Evolutionary conservation across 2,329 filamentous ascomycete genomes (phyloP), one percentile per base, ranked within the genome.

Genomic region (Ramularia collo-cygni): DNA sequence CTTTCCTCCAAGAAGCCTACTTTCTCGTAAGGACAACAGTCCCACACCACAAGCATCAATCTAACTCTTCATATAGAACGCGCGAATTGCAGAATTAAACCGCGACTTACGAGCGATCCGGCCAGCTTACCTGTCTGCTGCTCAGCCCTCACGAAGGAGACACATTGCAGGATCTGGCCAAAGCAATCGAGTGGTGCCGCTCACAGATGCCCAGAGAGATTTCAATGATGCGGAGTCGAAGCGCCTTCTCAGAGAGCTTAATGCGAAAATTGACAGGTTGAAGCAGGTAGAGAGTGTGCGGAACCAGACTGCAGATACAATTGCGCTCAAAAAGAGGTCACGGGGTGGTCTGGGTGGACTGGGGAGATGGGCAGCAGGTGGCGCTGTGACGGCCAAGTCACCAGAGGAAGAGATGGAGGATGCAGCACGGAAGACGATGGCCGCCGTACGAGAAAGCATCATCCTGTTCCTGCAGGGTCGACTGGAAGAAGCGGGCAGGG

Each of bases 1-100:
- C 84, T 55, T 98, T 96, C 60, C 70, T 96, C 24, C 88, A 90
- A 59, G 90, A 96, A 66, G 92, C 92, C 38, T 92, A 94, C 66
- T 79, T 83, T 60, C 95, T 96, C 63, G 89, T 93, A 69, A 8
- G 55, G 16, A 28, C 10, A 24, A 24, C 21, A 6, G 21, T 24
- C 10, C 21, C 10, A 24, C 10, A 24, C 21, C 21, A 24, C 10
- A 10, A 24, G 10, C 10, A 24, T 29, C 19, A 37, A 33, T 40
- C 55, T 61, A 49, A 56, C 57, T 43, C 54, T 10, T 18, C 42
- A 7, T 30, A 13, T 57, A 94, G 88, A 92, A 94, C 60, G 76
- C 80, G 6, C 87, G 93, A 60, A 93, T 96, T 46, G 67, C 76
- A 46, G 85, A 83, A 36, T 78, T 98, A 26, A 81, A 87, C 54